Base-by-base conservation (phyloP, 2,329 filamentous ascomycete genomes). In the Pseudogymnoascus sp. region DNA sequence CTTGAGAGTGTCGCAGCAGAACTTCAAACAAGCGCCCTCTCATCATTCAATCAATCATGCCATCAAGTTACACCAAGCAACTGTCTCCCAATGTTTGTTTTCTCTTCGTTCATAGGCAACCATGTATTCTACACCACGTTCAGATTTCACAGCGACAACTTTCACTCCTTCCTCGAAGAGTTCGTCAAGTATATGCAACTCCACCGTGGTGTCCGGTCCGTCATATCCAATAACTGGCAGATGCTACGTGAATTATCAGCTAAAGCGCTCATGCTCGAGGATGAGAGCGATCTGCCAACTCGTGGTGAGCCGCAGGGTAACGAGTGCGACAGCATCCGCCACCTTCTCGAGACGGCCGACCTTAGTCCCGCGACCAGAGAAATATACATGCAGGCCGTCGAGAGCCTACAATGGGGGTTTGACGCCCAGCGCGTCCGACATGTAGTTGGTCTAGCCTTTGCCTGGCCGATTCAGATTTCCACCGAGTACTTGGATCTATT, bases 51-150 rank as follows among this genome's bases (percentile, higher is more conserved):
- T 62, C 66, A 70, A 14, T 66, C 70, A 18, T 56, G 50, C n/a
- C 60, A 64, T n/a, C 63, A 67, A 14, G 59, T 69, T 10, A 66
- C 66, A 1, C 28, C 63, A 0, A 61, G 64, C 0, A 73, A 73
- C 50, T 72, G 68, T 16, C 66, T 73, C 16, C 68, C 72, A 2
- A 69, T 69, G 31, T 75, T 73, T 37, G 66, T 72, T 2, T 75
- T 75, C 62, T 70, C 73, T 3, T 66, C 69, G 0, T 60, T 71
- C 1, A 65, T 75, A 3, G 73, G 73, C 61, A 67, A 75, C 1
- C 75, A 77, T 61, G 71, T 74, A 23, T 75, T 79, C 31, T 73
- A 70, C 50, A 72, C 77, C 6, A 73, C 73, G 0, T 72, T 78
- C 1, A 59, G 69, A 14, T 69, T 66, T 18, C 67, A 72, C 6